Conservation (phyloP, 2,329 filamentous ascomycete species). For the Phoma sp. region DNA sequence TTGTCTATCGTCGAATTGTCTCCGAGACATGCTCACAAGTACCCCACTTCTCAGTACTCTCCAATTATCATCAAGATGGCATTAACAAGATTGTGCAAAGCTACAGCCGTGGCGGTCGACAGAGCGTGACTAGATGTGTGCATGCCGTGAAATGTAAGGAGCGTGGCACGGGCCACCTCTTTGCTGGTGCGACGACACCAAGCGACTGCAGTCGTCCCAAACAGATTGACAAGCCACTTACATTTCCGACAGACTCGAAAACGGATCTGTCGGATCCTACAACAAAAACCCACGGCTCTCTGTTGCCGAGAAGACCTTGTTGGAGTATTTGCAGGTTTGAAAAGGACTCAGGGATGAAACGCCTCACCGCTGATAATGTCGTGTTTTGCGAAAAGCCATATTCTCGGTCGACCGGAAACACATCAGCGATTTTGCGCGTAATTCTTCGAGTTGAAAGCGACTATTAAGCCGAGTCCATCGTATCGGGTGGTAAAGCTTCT, state of each 20-base stretch:
- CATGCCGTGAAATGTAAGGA: conserved; percentile 28
- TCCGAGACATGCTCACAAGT: not conserved
- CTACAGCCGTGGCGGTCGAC: not conserved
- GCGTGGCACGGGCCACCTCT: conserved; percentile 30
- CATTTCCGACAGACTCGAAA: conserved; percentile 25
- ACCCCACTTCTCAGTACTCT: not conserved
- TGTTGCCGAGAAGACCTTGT: not conserved
- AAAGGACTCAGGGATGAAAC: conserved; percentile 4
- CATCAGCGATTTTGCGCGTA: not conserved
- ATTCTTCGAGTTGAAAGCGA: not conserved
- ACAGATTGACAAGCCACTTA: conserved; percentile 30
- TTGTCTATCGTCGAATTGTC: not conserved
- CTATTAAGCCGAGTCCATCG: conserved; percentile 34
- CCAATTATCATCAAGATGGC: not conserved
- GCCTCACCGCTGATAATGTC: not conserved
- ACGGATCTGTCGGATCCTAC: not conserved
- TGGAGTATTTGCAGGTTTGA: not conserved
- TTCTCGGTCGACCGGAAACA: not conserved
- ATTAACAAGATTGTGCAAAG: not conserved
- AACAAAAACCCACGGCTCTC: not conserved
- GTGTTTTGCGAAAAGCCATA: not conserved
- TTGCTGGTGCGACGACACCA: conserved; percentile 24
- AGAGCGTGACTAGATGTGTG: conserved; percentile 7
- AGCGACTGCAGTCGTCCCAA: conserved; percentile 4
- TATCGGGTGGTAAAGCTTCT: conserved; percentile 41